A percentile compares a stretch with the other conserved stretches of the same genome.
Conservation (phyloP, 805 yeast species). For the Wickerhamomyces tratensis region DNA sequence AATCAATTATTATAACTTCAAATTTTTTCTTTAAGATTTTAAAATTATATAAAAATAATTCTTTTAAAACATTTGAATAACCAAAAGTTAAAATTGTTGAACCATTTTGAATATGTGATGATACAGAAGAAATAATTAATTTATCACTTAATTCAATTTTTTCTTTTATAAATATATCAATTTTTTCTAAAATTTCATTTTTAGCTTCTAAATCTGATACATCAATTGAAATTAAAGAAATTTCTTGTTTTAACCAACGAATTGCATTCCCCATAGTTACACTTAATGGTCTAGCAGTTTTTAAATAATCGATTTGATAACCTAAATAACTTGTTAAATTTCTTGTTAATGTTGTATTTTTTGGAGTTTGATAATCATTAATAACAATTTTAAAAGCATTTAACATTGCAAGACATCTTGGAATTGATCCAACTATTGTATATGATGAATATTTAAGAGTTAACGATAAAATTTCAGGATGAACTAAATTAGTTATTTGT, state of each 20-base stretch:
- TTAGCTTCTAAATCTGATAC: conserved; percentile 52
- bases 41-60: conserved; percentile 64
- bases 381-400: conserved; percentile 77
- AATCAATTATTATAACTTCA: conserved; percentile 80
- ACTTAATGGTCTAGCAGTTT: conserved; percentile 83
- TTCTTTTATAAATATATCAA: conserved; percentile 76
- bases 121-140: conserved; percentile 74
- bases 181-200: conserved; percentile 46
- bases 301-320: conserved; percentile 87
- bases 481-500: conserved; percentile 44
- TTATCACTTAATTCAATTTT: conserved; percentile 76
- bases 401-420: conserved; percentile 78
- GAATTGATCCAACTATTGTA: conserved; percentile 81
- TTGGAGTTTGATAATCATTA: conserved; percentile 74
- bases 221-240: conserved; percentile 72
- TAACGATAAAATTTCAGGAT: conserved; percentile 73
- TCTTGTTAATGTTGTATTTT: conserved; percentile 75
- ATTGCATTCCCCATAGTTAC: conserved; percentile 97
- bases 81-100: conserved; percentile 83
- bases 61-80: conserved; percentile 73
- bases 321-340: conserved; percentile 81
- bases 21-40: conserved; percentile 54
- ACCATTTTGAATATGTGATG: conserved; percentile 64
- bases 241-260: conserved; percentile 93
- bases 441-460: conserved; percentile 78